Evolutionary conservation across 148 eudicot genomes (phyloP).

Genomic region (Drosera capensis): DNA sequence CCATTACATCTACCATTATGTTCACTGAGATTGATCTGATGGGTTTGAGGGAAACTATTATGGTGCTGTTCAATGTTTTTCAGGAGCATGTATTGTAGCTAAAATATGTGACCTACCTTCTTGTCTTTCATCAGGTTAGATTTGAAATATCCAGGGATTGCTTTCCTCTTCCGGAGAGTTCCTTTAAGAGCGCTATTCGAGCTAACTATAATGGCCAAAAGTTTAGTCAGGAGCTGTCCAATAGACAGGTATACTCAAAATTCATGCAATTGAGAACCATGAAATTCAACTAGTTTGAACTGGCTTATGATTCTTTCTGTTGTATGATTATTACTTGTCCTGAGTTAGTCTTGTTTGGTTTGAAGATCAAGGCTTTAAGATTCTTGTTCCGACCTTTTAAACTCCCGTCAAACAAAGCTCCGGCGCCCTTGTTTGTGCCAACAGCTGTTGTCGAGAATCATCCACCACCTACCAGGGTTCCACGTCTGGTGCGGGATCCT

Average conservation of each 20-base stretch:
- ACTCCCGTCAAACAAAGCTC: not conserved
- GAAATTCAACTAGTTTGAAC: not conserved
- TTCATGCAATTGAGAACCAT: not conserved
- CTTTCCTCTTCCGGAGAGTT: conserved; percentile 51
- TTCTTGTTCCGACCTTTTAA: not conserved
- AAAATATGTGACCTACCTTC: not conserved
- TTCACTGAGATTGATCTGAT: too few relatives aligned
- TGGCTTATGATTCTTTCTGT: not conserved
- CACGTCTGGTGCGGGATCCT: not conserved
- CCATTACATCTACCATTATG: too few relatives aligned
- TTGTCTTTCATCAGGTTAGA: conserved; percentile 28
- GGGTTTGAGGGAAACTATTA: not conserved
- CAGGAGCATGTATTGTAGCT: too few relatives aligned
- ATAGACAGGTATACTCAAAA: conserved; percentile 26
- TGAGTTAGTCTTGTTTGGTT: not conserved
- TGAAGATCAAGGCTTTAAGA: conserved; percentile 2
- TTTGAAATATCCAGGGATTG: conserved; percentile 45
- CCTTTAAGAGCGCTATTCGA: conserved; percentile 33
- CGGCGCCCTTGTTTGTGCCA: not conserved
- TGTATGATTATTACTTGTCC: not conserved
- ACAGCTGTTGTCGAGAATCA: not conserved
- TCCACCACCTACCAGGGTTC: not conserved
- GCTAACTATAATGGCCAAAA: conserved; percentile 34
- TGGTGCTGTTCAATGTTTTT: conserved; percentile 1
- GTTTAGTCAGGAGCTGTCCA: conserved; percentile 45